These are phyloP conservation scores for Verticillium tricorpus DNA, from an alignment of 2,329 filamentous ascomycete species.

Conservation along the genomic window DNA sequence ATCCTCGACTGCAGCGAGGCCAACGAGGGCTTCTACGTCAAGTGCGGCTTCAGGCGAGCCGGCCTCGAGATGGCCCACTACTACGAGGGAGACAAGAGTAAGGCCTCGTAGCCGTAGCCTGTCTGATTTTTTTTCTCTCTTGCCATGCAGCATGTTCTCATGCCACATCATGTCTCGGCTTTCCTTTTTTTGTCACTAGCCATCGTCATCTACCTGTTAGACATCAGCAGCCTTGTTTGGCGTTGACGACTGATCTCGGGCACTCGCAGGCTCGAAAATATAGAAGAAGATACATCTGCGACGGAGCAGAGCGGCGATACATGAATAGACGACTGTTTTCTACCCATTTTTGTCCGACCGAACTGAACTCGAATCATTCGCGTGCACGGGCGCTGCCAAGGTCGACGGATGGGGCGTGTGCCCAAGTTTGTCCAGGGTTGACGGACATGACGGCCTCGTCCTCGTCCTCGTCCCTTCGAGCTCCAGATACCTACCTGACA, in stretches of 20 bases:
- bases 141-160: not conserved
- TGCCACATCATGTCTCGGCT: not conserved
- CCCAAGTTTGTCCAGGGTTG: no score
- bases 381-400: no score
- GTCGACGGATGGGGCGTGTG: no score
- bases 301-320: not conserved
- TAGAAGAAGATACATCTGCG: not conserved
- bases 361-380: no score
- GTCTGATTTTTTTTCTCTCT: not conserved
- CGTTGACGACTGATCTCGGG: not conserved
- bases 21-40: constrained; percentile 97
- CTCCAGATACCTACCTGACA: no score
- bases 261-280: not conserved
- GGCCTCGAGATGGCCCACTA: constrained; percentile 98
- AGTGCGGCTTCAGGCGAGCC: constrained; percentile 90
- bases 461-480: no score
- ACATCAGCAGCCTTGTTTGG: not conserved
- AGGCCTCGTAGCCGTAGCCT: not conserved
- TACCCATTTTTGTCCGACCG: no score
- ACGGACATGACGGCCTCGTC: no score
- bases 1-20: constrained; percentile 95
- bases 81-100: constrained; percentile 57
- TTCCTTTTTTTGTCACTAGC: not conserved
- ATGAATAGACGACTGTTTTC: not conserved
- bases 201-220: not conserved